phyloP scores from a whole-genome alignment of 805 yeast genomes.

The Kurtzmaniella cleridarum region DNA sequence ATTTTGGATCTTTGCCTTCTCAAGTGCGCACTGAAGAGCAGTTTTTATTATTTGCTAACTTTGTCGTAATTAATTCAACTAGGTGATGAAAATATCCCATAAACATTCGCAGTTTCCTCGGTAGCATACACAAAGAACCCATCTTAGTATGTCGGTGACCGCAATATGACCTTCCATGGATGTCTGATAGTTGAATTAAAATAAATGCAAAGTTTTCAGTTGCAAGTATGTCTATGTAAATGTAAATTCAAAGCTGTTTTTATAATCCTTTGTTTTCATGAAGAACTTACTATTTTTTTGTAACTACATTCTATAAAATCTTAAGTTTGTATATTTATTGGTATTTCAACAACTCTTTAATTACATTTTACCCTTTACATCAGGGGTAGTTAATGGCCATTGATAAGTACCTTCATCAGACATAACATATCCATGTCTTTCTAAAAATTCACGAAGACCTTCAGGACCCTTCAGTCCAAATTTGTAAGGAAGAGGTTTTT shows the following conservation, averaged over 20 bases:
- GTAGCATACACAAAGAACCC: constrained; percentile 84
- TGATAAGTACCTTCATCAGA: constrained; percentile 62
- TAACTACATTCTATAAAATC: no score
- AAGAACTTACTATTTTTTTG: no score
- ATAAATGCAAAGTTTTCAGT: no score
- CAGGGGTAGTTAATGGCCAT: constrained; percentile 80
- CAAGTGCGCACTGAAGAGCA: constrained; percentile 4
- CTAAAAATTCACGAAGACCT: constrained; percentile 54
- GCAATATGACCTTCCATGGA: constrained; percentile 85
- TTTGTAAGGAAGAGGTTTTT: constrained; percentile 64
- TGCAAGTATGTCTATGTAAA: no score
- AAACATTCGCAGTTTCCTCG: constrained; percentile 96
- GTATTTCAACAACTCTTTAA: no score
- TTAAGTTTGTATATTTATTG: no score
- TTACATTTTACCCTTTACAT: constrained; percentile 26
- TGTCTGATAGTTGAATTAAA: constrained; percentile 56
- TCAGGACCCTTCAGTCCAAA: constrained; percentile 92
- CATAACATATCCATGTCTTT: constrained; percentile 67
- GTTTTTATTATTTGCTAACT: constrained; percentile 2
- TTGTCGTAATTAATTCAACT: constrained; percentile 4
- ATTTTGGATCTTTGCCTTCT: not conserved
- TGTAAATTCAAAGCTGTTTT: no score
- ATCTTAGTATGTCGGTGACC: constrained; percentile 81
- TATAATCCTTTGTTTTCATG: no score
- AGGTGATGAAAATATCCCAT: constrained; percentile 68